Base-by-base conservation (phyloP, 768 basidiomycete species). In the Udeniomyces megalosporus region DNA sequence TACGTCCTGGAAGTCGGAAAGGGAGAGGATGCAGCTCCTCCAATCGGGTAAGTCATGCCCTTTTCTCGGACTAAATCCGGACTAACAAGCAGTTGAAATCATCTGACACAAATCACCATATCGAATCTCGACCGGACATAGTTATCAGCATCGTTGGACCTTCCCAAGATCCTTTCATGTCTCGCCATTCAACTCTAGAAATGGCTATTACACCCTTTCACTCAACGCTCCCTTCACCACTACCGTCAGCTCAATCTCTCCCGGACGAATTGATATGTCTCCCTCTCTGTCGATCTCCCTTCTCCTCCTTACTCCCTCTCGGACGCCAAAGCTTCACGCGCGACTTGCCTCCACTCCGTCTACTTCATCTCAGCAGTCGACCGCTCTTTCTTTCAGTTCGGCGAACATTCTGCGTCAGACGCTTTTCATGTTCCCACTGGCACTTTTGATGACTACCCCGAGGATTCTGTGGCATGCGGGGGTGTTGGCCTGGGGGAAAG, bases 111-210 rank as follows among this genome's bases (percentile, higher is more conserved):
- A 22, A 8, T 50, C 10, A 50, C 38, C 38, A 10, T 51, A 22
- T 24, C 29, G 51, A 31, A 35, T 11, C 68, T 69, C 4, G 38
- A 8, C 8, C 38, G 38, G 17, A 8, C 28, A n/a, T 66, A 81
- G 81, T 0, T 81, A 78, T 65, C 76, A 81, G 59, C 78, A 82
- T 65, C 78, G 81, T 60, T 86, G 84, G 82, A 81, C 79, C 0
- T 80, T 86, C 58, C 76, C 75, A 22, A 80, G 84, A 28, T 77
- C 79, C 65, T 86, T 86, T 69, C 84, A 86, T 67, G 84, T 86
- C 50, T 86, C 84, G 0, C 83, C 85, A 0, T 85, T 85, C 76
- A 86, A 85, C 69, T 82, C 84, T 67, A 78, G 84, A 3, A 75
- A 78, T 26, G 84, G 84, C 0, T 82, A 76, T 69, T 86, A 85